phyloP scores from a whole-genome alignment of 2,329 filamentous ascomycete species.

The Colletotrichum sp. region DNA sequence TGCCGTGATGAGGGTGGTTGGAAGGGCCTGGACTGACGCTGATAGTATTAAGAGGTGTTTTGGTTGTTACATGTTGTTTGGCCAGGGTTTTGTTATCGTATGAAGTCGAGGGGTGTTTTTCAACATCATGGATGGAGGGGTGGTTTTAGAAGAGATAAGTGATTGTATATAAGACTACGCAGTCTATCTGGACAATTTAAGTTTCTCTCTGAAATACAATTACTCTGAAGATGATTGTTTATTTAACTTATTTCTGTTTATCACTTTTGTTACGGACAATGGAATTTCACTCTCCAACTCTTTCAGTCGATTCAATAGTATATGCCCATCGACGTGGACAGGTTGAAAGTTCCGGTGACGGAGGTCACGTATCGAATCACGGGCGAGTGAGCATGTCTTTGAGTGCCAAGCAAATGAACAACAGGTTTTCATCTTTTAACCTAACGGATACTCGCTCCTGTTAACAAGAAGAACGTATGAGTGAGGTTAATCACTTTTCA shows the following conservation, averaged over 20 bases:
- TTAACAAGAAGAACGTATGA: neutral
- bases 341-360: neutral
- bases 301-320: neutral
- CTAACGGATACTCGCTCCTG: neutral
- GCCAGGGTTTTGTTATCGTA: neutral
- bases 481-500: too few species aligned
- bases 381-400: neutral
- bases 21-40: neutral
- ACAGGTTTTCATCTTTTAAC: neutral
- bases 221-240: neutral
- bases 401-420: neutral
- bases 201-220: neutral
- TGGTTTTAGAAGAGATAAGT: neutral
- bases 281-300: too few species aligned
- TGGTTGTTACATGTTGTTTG: neutral
- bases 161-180: neutral
- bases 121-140: neutral
- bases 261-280: neutral
- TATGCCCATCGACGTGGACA: neutral
- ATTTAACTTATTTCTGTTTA: neutral
- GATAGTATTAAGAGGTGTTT: neutral
- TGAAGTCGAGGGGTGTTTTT: neutral
- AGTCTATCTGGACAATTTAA: neutral
- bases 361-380: neutral
- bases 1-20: neutral